Base-by-base conservation (phyloP, 495 filamentous ascomycete genomes). In the Penicillium steckii region DNA sequence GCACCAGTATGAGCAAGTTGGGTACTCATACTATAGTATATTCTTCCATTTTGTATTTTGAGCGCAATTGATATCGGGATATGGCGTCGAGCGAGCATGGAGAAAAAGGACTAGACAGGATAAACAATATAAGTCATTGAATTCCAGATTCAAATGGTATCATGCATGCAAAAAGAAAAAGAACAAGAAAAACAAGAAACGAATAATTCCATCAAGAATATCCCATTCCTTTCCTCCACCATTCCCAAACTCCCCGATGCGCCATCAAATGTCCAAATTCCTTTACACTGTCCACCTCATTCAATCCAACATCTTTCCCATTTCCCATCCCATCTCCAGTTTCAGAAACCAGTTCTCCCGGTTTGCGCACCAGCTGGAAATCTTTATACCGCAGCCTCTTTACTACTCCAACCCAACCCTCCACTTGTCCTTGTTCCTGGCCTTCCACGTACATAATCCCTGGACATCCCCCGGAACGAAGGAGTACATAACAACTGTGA, bases 381-480 rank as follows among this genome's bases (percentile, higher is more conserved):
- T 79, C 76, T 49, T 79, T 80, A 48, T 80, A 80, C 4, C 72
- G 60, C 29, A 80, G 46, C 25, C 65, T 72, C 41, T 73, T 76
- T 30, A 87, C 83, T 19, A 69, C 67, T 13, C 64, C 70, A 4
- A 85, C 77, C 83, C 83, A 86, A n/a, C 71, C 66, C 46, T 71
- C 69, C 2, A 78, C 76, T 7, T 69, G 69, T 33, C 64, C 66
- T 55, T 80, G 75, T 15, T 80, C 77, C 17, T 56, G 58, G 3
- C 83, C 84, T 62, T 89, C 85, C 38, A 85, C 86, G 64, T 90
- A 88, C 85, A 91, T 89, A 54, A 91, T 85, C 8, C 87, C 88
- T 0, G 88, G 87, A 38, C 76, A 80, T 3, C 82, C 80, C 3
- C 86, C 85, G 44, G 76, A 84, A 24, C 87, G 79, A 2, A 90